Base-by-base conservation (phyloP, 2,329 filamentous ascomycete species). In the Blastomyces percursus region DNA sequence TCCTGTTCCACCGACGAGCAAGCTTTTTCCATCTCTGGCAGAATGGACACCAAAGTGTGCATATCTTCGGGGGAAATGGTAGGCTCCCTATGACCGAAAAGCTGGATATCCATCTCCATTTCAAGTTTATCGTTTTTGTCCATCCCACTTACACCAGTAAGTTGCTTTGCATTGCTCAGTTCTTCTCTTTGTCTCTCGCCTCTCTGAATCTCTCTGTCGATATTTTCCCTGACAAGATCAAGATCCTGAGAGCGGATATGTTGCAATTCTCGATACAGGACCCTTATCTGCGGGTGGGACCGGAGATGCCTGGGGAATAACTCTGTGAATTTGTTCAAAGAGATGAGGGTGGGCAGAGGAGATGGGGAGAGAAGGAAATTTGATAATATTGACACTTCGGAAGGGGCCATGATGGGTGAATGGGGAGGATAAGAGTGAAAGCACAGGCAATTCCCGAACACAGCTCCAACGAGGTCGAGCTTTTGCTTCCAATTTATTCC, bases 361-460 rank as follows among this genome's bases (percentile, higher is more conserved):
- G 90, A 86, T 14, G 91, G 89, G 38, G 87, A 81, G 44, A 95
- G 82, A 63, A 96, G 84, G 73, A 93, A 95, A 74, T 88, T 87
- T 70, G 81, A 81, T 60, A 96, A 82, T 66, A 96, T 89, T 35
- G 85, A 82, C 62, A 84, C 80, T 77, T 96, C 91, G 54, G 86
- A 87, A 9, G 88, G 86, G 3, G 89, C 79, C 87, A 91, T 91
- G 64, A 66, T 78, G 27, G 12, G 48, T 48, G 30, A 48, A 35
- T 59, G 8, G 38, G 38, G n/a, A 46, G 12, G 30, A 35, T 16
- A 48, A 32, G 4, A 27, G 16, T n/a, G 32, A 38, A 35, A 19
- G 27, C 24, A 16, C 4, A 27, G 14, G 27, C 27, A 57, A 35
- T 5, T 38, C 35, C 21, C 19, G 35, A 38, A 58, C 55, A 44